These are phyloP conservation scores for Fagus crenata DNA, from an alignment of 306 rosid species.

Conservation along the genomic window DNA sequence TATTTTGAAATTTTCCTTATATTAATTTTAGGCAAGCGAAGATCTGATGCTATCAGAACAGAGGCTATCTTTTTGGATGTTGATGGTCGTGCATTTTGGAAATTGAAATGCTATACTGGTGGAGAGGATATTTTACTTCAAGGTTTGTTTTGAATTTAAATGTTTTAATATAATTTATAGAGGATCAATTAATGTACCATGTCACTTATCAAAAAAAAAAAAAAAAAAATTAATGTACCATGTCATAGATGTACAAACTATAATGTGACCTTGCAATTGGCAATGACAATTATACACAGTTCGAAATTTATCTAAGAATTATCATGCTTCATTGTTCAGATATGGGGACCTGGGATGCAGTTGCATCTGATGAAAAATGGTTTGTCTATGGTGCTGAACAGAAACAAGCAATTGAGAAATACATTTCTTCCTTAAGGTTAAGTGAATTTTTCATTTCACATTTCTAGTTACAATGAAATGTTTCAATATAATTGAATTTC, in stretches of 20 bases:
- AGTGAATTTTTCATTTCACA: neutral
- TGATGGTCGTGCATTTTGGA: constrained; percentile 47
- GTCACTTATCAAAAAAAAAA: too few species aligned
- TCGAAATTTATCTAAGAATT: neutral
- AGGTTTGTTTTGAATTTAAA: constrained; percentile 32
- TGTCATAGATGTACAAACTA: neutral
- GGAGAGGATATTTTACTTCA: constrained; percentile 42
- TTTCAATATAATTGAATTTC: neutral
- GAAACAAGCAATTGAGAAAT: constrained; percentile 37
- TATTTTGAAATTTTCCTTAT: neutral
- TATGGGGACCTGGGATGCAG: constrained; percentile 34
- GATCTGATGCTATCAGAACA: constrained; percentile 38
- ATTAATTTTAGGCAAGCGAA: constrained; percentile 29
- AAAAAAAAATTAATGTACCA: neutral
- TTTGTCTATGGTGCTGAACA: constrained; percentile 33
- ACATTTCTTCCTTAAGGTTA: constrained; percentile 24
- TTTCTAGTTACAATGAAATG: neutral
- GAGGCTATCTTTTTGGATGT: constrained; percentile 41
- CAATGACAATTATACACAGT: neutral
- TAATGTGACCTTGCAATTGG: neutral
- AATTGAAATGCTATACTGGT: constrained; percentile 34
- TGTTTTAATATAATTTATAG: neutral
- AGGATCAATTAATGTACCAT: neutral
- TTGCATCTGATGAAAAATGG: constrained; percentile 41
- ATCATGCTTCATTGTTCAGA: constrained; percentile 24